Base-by-base conservation (phyloP, 164 flowering plant genomes). In the Hamamelis virginiana region DNA sequence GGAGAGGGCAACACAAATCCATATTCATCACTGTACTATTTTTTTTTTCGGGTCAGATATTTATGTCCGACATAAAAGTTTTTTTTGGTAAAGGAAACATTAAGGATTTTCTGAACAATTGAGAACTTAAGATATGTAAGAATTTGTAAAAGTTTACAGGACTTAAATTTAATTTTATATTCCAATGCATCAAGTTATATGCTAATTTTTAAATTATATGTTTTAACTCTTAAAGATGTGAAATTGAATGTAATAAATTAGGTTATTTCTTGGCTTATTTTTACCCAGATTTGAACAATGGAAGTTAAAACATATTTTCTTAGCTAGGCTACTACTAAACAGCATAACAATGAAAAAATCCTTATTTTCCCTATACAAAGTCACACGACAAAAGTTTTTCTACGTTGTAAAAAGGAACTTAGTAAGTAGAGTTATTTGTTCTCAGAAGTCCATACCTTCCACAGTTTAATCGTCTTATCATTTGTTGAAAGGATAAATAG, bases 401-500 rank as follows among this genome's bases (percentile, higher is more conserved):
- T 33, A 33, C 41, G 6, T 33, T 33, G 2, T 33, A 33, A 10
- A 27, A 65, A 62, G 66, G 41, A 23, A 1, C 16, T 8, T 46
- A 19, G 38, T 45, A 18, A 15, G 12, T 25, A 38, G 22, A 38
- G 11, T 48, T 22, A 58, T 8, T 51, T 52, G 66, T 43, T 14
- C 38, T 28, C n/a, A 27, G 61, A 26, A 47, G 62, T 12, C 18
- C 52, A 33, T 77, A 89, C 97, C 94, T 87, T 91, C 94, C 93
- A 89, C 21, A 88, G 74, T 72, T 91, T 91, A 73, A 91, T 82
- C 18, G 97, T 89, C 80, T 80, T 88, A 72, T 89, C 87, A 79
- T 89, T 89, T 53, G 91, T 66, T 26, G 97, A 88, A 66, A 89
- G 89, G 71, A 86, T 55, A 73, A 82, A 84, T 22, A 73, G 65